phyloP scores from a whole-genome alignment of 257 asterid genomes.

The Gardenia jasminoides region DNA sequence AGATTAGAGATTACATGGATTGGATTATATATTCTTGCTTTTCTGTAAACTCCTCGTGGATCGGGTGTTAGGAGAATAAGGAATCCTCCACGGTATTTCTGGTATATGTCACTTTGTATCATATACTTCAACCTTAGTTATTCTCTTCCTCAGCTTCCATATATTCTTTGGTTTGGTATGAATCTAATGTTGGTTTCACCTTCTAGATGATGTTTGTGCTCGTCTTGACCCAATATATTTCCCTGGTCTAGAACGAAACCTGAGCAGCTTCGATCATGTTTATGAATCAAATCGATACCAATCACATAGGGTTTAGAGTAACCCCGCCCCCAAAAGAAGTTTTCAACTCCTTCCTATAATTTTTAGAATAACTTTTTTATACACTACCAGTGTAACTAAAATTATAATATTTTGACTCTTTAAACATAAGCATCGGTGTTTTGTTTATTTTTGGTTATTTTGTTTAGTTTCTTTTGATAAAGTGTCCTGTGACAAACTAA shows the following conservation, averaged over 20 bases:
- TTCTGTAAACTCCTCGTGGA: slow-evolving; percentile 2
- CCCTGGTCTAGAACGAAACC: neutral
- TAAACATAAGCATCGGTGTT: no score
- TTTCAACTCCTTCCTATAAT: no score
- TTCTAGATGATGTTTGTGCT: neutral
- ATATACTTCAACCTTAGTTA: neutral
- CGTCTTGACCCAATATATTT: neutral
- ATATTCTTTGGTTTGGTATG: neutral
- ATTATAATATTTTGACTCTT: no score
- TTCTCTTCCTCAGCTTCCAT: neutral
- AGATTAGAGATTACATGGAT: slow-evolving; percentile 5
- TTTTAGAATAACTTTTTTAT: no score
- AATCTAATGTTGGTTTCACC: neutral
- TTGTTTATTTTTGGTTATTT: no score
- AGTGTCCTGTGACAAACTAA: no score
- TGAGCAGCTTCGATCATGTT: neutral
- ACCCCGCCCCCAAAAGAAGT: no score
- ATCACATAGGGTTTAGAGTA: neutral
- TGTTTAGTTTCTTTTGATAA: no score
- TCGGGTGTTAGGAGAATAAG: neutral
- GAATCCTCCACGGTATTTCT: slow-evolving; percentile 7
- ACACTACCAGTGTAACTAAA: no score
- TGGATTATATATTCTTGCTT: neutral
- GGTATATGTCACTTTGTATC: neutral
- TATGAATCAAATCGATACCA: neutral